phyloP scores from a whole-genome alignment of 441 rosid genomes.

The Gossypium aridum region DNA sequence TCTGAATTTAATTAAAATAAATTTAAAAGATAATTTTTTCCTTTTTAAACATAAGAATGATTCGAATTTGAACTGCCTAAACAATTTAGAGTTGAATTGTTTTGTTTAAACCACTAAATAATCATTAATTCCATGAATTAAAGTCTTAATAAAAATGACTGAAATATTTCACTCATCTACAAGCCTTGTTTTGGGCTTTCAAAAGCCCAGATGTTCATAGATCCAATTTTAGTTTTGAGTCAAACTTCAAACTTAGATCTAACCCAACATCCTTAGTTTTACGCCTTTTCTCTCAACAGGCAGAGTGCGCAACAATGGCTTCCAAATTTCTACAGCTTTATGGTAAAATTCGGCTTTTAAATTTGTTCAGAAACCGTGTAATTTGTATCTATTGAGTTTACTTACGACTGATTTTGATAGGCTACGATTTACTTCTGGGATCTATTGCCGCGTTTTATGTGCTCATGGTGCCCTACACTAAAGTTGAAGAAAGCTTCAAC shows the following conservation, averaged over 20 bases:
- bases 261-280: neutral
- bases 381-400: neutral
- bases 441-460: conserved; percentile 81
- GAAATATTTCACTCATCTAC: no score
- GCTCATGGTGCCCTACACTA: conserved; percentile 69
- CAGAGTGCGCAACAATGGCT: conserved; percentile 21
- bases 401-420: conserved; percentile 24
- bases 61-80: no score
- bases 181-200: no score
- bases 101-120: no score
- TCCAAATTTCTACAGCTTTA: conserved; percentile 33
- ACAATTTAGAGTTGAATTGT: no score
- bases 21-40: no score
- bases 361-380: neutral
- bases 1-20: no score
- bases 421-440: conserved; percentile 76
- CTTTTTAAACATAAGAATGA: no score
- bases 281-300: neutral
- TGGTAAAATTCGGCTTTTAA: conserved; percentile 23
- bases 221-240: neutral
- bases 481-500: conserved; percentile 97
- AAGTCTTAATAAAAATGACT: no score
- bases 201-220: neutral
- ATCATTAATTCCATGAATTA: no score
- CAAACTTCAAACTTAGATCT: neutral